Percentiles rank a stretch among this genome's conserved stretches.
Evolutionary conservation across 345 rosid genomes (phyloP).

Genomic region (Citrus inodora): DNA sequence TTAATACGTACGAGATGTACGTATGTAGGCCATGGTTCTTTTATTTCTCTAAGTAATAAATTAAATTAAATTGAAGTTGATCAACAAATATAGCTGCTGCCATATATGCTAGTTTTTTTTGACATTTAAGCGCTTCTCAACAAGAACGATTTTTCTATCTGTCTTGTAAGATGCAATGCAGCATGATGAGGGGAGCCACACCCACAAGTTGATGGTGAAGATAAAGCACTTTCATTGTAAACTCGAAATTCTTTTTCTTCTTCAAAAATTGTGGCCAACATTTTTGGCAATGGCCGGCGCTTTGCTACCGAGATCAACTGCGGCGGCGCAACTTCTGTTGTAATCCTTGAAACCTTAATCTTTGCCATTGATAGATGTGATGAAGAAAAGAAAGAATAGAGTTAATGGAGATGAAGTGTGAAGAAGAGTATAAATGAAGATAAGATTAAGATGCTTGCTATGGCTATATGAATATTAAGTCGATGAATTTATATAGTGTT

Average conservation of each 20-base stretch:
- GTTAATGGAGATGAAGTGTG: not conserved
- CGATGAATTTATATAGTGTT: conserved; percentile 1
- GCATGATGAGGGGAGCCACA: not conserved
- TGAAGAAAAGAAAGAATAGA: not conserved
- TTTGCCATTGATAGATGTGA: conserved; percentile 12
- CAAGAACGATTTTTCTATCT: not conserved
- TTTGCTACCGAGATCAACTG: conserved; percentile 32
- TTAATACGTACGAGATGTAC: not conserved
- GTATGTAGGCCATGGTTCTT: not conserved
- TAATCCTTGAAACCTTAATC: conserved; percentile 25
- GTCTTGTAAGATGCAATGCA: not conserved
- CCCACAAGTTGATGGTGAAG: not conserved
- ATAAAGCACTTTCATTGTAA: not conserved
- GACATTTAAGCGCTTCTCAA: not conserved
- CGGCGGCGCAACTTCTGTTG: conserved; percentile 48
- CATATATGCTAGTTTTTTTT: too few relatives aligned
- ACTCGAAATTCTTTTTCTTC: conserved; percentile 35
- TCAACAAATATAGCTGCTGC: not conserved
- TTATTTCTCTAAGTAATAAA: not conserved
- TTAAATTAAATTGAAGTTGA: not conserved
- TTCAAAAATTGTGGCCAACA: conserved; percentile 44
- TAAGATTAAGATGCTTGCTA: not conserved
- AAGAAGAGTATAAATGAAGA: not conserved
- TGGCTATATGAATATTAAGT: too few relatives aligned
- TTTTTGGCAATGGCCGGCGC: conserved; percentile 30